Base-by-base conservation (phyloP, 1,284 basidiomycete species). In the Bjerkandera adusta region DNA sequence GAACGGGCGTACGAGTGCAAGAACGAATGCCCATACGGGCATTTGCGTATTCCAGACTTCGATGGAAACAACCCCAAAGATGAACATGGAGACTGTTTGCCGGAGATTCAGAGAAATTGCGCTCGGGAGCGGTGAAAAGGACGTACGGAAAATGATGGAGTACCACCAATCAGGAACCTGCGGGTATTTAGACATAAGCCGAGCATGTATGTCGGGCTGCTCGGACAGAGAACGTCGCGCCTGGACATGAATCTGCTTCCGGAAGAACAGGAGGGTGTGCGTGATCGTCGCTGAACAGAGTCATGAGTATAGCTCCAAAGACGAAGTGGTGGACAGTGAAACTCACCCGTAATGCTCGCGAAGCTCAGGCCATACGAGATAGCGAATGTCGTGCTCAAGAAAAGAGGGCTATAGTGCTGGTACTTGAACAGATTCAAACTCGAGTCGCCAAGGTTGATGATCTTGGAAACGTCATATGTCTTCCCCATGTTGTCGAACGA, bases 131-230 rank as follows among this genome's bases (percentile, higher is more conserved):
- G 7, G 18, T 7, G 11, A 36, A 18, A 36, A 36, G 34, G 18
- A 54, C 60, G 30, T 37, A 66, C 63, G 27, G 47, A 76, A 72
- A 49, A 75, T 68, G 58, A 74, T 73, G 3, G 73, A 71, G 48
- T 76, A 79, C 65, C 83, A 87, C 87, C 87, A 92, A 48, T 88
- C 81, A 0, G 89, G 89, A 1, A 91, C 85, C 67, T 65, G 63
- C 8, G 50, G 54, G 65, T 96, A 96, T 47, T 74, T 74, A 10
- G 81, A 66, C 91, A 95, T 94, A 24, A 94, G 70, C n/a, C 80
- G 72, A 15, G 81, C 81, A 64, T 96, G 92, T 43, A 96, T 83
- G 68, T 96, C 92, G 6, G 89, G 87, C 55, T 89, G 83, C 58
- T 92, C 89, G 39, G 75, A 61, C 58, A 85, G 72, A 10, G 81